These are phyloP conservation scores for Epichloe glyceriae DNA, from an alignment of 2,329 filamentous ascomycete genomes.

Conservation along the genomic window DNA sequence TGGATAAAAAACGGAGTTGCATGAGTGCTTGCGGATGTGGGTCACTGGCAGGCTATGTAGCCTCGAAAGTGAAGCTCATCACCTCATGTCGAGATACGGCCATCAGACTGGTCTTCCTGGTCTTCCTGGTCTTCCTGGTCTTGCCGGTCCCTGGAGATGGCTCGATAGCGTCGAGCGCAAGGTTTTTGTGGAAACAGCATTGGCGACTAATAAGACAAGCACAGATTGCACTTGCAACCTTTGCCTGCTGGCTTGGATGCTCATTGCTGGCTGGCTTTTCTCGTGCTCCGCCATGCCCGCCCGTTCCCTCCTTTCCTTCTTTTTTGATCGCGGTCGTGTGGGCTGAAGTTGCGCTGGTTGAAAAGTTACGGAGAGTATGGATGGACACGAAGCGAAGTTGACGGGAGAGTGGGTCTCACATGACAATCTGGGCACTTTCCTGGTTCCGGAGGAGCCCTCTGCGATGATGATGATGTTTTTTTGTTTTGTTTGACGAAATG, in stretches of 20 bases:
- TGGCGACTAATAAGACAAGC: neutral
- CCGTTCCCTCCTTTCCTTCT: neutral
- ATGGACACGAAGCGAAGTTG: neutral
- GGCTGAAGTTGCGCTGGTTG: neutral
- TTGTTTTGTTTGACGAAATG: neutral
- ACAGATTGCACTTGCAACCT: neutral
- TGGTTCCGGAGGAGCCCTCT: neutral
- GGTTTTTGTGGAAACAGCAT: neutral
- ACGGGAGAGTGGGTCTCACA: neutral
- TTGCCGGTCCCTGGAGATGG: neutral
- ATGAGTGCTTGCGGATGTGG: neutral
- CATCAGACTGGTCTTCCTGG: neutral
- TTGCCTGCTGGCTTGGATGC: neutral
- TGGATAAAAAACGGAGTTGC: neutral
- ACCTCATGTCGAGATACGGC: neutral
- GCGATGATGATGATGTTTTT: no score
- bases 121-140: no score
- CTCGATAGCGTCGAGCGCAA: neutral
- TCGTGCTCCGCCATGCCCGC: neutral
- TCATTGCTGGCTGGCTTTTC: no score
- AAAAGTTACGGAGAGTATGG: neutral
- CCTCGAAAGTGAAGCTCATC: neutral
- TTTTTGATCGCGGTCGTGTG: neutral
- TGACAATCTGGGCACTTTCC: neutral
- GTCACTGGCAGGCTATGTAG: neutral